Percentiles rank a stretch among this genome's conserved stretches.
phyloP scores from a whole-genome alignment of 2,329 filamentous ascomycete genomes.

The Trichoderma brevicompactum region DNA sequence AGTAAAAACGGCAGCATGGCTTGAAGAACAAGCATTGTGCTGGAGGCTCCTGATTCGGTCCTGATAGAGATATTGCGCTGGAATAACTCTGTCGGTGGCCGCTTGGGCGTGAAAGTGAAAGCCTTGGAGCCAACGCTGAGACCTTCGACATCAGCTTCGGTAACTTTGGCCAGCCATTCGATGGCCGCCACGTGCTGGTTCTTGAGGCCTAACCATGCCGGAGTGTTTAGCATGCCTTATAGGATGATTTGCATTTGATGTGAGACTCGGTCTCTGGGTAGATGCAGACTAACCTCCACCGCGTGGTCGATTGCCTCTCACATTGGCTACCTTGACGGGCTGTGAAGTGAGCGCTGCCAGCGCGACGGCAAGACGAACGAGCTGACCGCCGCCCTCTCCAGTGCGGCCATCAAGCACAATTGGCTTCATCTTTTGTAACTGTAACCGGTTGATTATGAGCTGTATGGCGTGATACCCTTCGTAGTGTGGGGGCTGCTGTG shows the following conservation, averaged over 20 bases:
- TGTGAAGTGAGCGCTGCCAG: constrained; percentile 60
- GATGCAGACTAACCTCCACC: constrained; percentile 36
- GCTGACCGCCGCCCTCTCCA: constrained; percentile 66
- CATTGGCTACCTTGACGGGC: constrained; percentile 57
- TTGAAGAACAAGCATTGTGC: constrained; percentile 62
- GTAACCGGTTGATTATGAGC: not conserved
- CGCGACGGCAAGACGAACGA: constrained; percentile 60
- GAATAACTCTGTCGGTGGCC: constrained; percentile 45
- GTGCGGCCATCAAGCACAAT: constrained; percentile 60
- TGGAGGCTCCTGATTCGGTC: constrained; percentile 56
- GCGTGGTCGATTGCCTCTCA: constrained; percentile 57
- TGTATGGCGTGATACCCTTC: not conserved
- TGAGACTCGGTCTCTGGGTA: too few species aligned
- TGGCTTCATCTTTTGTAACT: constrained; percentile 35
- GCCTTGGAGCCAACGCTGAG: constrained; percentile 56
- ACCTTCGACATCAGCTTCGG: constrained; percentile 55
- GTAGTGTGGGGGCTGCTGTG: not conserved
- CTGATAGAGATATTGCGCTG: constrained; percentile 54
- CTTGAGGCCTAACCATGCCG: constrained; percentile 54
- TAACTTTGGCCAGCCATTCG: constrained; percentile 57
- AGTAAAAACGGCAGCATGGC: constrained; percentile 63
- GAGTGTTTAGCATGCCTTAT: not conserved
- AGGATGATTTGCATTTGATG: too few species aligned
- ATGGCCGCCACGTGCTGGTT: constrained; percentile 64
- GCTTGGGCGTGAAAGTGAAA: constrained; percentile 52